Evolutionary conservation across 2,329 filamentous ascomycete genomes (phyloP).

Genomic region (Zymoseptoria tritici): DNA sequence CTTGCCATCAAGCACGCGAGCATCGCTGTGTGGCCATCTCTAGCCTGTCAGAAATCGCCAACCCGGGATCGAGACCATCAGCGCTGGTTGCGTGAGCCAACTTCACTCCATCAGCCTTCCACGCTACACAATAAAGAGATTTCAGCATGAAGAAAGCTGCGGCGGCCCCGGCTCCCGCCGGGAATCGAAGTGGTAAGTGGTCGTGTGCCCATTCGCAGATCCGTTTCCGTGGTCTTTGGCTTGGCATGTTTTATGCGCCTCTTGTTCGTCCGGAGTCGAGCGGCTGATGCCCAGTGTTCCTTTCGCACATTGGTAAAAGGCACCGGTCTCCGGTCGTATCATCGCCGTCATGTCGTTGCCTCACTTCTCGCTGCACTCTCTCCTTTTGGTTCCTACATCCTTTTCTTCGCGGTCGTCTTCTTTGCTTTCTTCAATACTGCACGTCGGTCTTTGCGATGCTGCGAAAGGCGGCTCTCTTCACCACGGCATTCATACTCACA

Average conservation of each 20-base stretch:
- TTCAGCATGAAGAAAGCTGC: background rate
- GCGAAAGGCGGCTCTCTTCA: slow-evolving; percentile 10
- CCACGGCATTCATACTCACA: slow-evolving; percentile 8
- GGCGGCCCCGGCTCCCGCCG: background rate
- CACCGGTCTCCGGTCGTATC: background rate
- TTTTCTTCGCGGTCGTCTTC: slow-evolving; percentile 6
- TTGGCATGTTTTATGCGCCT: slow-evolving; percentile 6
- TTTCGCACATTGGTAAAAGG: background rate
- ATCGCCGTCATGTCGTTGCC: background rate
- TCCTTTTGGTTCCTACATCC: slow-evolving; percentile 2
- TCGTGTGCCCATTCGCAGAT: slow-evolving; percentile 6
- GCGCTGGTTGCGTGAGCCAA: background rate
- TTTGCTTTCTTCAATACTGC: slow-evolving; percentile 8
- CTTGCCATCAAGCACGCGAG: background rate
- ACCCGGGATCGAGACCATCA: background rate
- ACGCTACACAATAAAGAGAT: background rate
- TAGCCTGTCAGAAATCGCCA: background rate
- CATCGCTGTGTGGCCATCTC: background rate
- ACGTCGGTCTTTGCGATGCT: slow-evolving; percentile 12
- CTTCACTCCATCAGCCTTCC: background rate
- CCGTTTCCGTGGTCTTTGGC: slow-evolving; percentile 4
- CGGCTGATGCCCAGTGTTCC: slow-evolving; percentile 3
- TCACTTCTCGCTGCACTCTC: slow-evolving; percentile 1
- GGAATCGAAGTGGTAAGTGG: slow-evolving; percentile 6
- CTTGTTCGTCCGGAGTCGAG: slow-evolving; percentile 3